These are phyloP conservation scores for Epichloe festucae DNA, from an alignment of 2,329 filamentous ascomycete genomes.

Conservation along the genomic window DNA sequence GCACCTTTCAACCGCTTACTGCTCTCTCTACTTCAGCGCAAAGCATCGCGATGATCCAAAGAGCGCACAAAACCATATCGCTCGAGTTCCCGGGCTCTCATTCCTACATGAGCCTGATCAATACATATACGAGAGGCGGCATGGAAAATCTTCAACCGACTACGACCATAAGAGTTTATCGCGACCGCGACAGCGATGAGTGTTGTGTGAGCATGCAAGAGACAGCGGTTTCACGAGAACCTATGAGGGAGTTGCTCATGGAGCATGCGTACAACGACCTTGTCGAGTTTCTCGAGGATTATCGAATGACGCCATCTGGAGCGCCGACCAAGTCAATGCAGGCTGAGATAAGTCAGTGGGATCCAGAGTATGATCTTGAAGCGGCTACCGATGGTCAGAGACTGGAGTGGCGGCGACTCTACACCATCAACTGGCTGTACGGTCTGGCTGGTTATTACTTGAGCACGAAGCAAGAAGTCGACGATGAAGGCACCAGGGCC, in stretches of 20 bases:
- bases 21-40: background rate
- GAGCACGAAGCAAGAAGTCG: background rate
- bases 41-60: constrained; percentile 22
- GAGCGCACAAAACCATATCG: constrained; percentile 25
- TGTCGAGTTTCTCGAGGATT: constrained; percentile 32
- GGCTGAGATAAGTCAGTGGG: constrained; percentile 25
- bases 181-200: background rate
- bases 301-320: constrained; percentile 28
- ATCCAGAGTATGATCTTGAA: constrained; percentile 26
- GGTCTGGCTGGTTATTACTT: constrained; percentile 35
- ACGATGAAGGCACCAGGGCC: background rate
- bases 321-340: constrained; percentile 33
- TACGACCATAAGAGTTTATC: constrained; percentile 2
- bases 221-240: constrained; percentile 11
- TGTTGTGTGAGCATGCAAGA: background rate
- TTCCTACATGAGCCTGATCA: constrained; percentile 28
- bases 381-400: constrained; percentile 24
- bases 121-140: constrained; percentile 26
- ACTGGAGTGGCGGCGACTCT: constrained; percentile 31
- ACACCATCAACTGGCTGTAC: constrained; percentile 39
- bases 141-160: constrained; percentile 14
- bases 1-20: background rate
- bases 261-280: constrained; percentile 29
- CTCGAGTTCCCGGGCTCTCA: constrained; percentile 32
- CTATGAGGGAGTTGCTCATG: constrained; percentile 31